Evolutionary conservation across 352 stramenopile genomes (phyloP), one percentile per base, ranked within the genome.

Genomic region (Peronosclerospora sorghi): DNA sequence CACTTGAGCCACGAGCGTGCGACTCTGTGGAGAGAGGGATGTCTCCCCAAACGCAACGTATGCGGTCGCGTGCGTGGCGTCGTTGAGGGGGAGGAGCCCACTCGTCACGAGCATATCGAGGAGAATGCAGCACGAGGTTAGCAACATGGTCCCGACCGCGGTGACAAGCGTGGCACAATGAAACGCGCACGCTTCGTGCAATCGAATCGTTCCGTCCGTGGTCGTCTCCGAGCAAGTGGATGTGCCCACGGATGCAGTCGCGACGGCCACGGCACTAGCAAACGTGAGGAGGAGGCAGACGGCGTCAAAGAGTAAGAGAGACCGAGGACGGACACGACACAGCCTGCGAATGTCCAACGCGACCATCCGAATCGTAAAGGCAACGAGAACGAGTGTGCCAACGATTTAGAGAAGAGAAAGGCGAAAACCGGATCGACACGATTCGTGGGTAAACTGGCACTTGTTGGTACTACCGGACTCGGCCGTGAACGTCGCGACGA

Each of bases 121-220:
- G 12, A 85, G 37, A 39, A 81, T 73, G 51, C 65, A 71, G 8
- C 75, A 29, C n/a, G 72, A 76, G 1, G 59, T 49, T 27, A 77
- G 26, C 52, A 85, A 85, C 37, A 62, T 79, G 29, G 64, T 58
- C 15, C 68, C 55, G 20, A 82, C 56, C 9, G 69, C 56, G 13
- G 65, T 62, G 19, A 85, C 49, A 19, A 83, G 57, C 41, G 77
- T 70, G 14, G 59, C 64, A 56, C 73, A 85, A 48, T 62, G 62
- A 56, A 85, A 74, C n/a, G 69, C 60, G 46, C 73, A 85, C 18
- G 72, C 65, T 41, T 85, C 65, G 42, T 85, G 45, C 34, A 85
- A 48, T 24, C 79, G 42, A 12, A 37, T 55, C 59, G 68, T 47
- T 28, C 76, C 54, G 35, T 74, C 68, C 30, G 64, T 59, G 37